A percentile compares a stretch with the other conserved stretches of the same genome.
Evolutionary conservation across 768 basidiomycete genomes (phyloP).

Genomic region (Rhodotorula paludigena): DNA sequence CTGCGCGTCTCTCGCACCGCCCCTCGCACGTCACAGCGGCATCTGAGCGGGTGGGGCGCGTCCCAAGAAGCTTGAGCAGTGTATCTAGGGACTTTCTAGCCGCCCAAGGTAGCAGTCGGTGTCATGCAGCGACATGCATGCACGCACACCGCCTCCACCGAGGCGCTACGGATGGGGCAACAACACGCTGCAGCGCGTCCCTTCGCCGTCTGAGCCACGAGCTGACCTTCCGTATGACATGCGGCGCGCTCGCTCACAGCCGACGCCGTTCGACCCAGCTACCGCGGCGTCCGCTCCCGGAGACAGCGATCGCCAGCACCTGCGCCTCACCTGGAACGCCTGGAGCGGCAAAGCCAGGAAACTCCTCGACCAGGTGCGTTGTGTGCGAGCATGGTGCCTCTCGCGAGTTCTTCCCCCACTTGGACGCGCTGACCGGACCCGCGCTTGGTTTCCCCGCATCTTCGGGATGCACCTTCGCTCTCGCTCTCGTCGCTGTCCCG

Average conservation of each 20-base stretch:
- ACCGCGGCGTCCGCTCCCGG: conserved; percentile 8
- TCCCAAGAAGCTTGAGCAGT: too few relatives aligned
- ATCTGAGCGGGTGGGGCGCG: too few relatives aligned
- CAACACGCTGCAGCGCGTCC: too few relatives aligned
- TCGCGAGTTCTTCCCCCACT: not conserved
- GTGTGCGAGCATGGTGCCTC: not conserved
- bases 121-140: too few relatives aligned
- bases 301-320: not conserved
- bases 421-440: not conserved
- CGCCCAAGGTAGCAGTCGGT: too few relatives aligned
- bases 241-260: conserved; percentile 7
- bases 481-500: not conserved
- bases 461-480: too few relatives aligned
- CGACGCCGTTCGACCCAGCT: conserved; percentile 14
- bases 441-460: not conserved
- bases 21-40: too few relatives aligned
- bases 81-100: too few relatives aligned
- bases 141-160: too few relatives aligned
- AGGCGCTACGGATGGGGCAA: too few relatives aligned
- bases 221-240: not conserved
- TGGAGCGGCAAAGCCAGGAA: conserved; percentile 20
- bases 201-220: too few relatives aligned
- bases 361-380: conserved; percentile 19
- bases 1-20: not conserved
- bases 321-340: conserved; percentile 21